A percentile compares a stretch with the other conserved stretches of the same genome.
These are phyloP conservation scores for Naganishia friedmannii DNA, from an alignment of 768 basidiomycete species.

Conservation along the genomic window DNA sequence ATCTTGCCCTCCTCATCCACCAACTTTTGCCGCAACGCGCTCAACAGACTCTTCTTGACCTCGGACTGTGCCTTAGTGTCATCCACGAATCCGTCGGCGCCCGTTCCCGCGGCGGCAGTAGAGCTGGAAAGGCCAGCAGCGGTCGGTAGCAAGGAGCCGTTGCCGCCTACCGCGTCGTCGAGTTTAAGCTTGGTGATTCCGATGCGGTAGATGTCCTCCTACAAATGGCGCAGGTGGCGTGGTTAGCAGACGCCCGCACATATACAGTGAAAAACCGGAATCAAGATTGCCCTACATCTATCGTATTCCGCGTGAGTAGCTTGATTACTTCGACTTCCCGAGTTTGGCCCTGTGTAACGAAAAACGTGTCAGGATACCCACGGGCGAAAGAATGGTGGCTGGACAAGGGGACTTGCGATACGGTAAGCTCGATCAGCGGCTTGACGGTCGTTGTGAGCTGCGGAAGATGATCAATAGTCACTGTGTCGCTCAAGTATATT, in stretches of 20 bases:
- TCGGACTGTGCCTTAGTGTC: constrained; percentile 22
- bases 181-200: constrained; percentile 86
- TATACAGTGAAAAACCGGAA: too few species aligned
- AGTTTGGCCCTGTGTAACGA: constrained; percentile 44
- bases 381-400: neutral
- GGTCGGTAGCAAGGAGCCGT: constrained; percentile 41
- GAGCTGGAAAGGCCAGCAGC: neutral
- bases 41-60: constrained; percentile 29
- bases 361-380: neutral
- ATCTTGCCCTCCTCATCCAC: constrained; percentile 22
- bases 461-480: neutral
- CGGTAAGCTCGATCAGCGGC: constrained; percentile 97
- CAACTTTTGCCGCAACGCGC: constrained; percentile 21
- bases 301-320: constrained; percentile 82
- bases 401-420: constrained; percentile 57
- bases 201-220: constrained; percentile 86
- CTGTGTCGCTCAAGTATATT: neutral
- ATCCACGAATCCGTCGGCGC: constrained; percentile 6
- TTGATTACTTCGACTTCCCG: constrained; percentile 92
- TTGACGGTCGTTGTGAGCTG: constrained; percentile 80
- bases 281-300: constrained; percentile 60
- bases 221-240: neutral
- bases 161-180: constrained; percentile 90
- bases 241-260: too few species aligned
- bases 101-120: neutral